phyloP scores from a whole-genome alignment of 345 rosid species.

The Hevea brasiliensis region DNA sequence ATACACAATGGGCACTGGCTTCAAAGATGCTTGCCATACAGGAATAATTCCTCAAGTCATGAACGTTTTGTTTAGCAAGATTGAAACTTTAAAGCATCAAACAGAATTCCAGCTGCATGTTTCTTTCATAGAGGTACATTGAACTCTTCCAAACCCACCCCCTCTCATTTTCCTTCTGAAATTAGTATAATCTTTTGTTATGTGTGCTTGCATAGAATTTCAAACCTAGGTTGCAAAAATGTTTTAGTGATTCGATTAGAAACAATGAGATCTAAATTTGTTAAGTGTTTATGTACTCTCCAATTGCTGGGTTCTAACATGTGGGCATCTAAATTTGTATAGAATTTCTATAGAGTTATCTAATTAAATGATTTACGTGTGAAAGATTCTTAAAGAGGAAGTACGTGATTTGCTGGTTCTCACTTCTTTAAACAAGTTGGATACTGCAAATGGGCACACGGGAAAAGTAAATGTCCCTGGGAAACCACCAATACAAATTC shows the following conservation, averaged over 20 bases:
- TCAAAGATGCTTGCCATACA: conserved; percentile 69
- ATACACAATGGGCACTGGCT: conserved; percentile 97
- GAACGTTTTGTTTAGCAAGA: conserved; percentile 80
- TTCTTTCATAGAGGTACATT: conserved; percentile 92
- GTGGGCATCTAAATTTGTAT: not conserved
- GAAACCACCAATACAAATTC: conserved; percentile 92
- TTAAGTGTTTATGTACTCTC: not conserved
- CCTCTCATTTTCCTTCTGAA: no score
- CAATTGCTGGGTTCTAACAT: conserved; percentile 12
- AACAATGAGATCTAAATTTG: no score
- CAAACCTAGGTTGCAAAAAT: no score
- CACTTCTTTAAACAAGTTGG: conserved; percentile 53
- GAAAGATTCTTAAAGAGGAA: conserved; percentile 96
- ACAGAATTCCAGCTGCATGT: conserved; percentile 85
- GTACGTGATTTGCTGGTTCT: conserved; percentile 91
- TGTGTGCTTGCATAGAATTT: no score
- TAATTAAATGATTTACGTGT: conserved; percentile 28
- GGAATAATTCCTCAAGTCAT: conserved; percentile 90
- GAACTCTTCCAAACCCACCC: not conserved
- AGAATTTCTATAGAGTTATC: conserved; percentile 14
- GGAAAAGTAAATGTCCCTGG: conserved; percentile 71
- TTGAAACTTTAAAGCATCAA: conserved; percentile 70
- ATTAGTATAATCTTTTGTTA: no score
- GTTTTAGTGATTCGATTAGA: no score
- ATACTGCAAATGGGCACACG: conserved; percentile 47